phyloP scores from a whole-genome alignment of 768 basidiomycete genomes.

The Tubosaeta sp. region DNA sequence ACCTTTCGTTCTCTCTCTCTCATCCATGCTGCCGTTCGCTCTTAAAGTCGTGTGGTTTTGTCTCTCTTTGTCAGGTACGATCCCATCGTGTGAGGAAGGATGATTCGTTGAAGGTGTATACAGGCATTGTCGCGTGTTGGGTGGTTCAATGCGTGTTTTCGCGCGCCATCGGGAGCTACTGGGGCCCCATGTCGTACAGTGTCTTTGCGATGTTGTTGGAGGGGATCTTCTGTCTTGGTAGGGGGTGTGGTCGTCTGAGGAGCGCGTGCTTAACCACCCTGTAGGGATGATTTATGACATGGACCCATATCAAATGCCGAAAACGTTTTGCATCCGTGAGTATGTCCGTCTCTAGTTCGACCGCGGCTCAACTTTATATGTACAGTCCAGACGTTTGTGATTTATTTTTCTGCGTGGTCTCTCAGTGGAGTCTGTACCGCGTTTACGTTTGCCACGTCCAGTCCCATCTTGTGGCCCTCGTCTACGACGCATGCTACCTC shows the following conservation, averaged over 20 bases:
- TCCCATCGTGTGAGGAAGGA: not conserved
- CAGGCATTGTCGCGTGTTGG: slow-evolving; percentile 53
- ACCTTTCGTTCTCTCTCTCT: not conserved
- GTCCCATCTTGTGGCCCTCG: slow-evolving; percentile 38
- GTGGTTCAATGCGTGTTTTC: slow-evolving; percentile 44
- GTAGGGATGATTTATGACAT: slow-evolving; percentile 62
- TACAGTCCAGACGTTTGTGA: slow-evolving; percentile 25
- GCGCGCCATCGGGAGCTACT: slow-evolving; percentile 38
- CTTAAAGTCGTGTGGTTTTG: slow-evolving; percentile 57
- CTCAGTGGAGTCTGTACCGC: slow-evolving; percentile 42
- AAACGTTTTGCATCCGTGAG: slow-evolving; percentile 53
- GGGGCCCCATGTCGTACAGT: slow-evolving; percentile 48
- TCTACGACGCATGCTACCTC: slow-evolving; percentile 26
- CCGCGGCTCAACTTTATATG: slow-evolving; percentile 4
- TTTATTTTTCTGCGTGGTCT: slow-evolving; percentile 41
- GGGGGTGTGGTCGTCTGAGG: not conserved
- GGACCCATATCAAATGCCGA: slow-evolving; percentile 58
- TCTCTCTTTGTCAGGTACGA: slow-evolving; percentile 50
- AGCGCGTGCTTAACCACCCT: not conserved
- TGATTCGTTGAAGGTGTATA: not conserved
- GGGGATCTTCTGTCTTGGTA: slow-evolving; percentile 57
- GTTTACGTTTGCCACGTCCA: slow-evolving; percentile 46
- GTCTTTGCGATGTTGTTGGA: slow-evolving; percentile 50
- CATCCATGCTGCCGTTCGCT: slow-evolving; percentile 49
- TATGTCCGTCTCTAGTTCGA: not conserved